These are phyloP conservation scores for Eucalyptus pauciflora DNA, from an alignment of 345 rosid species.

Conservation along the genomic window DNA sequence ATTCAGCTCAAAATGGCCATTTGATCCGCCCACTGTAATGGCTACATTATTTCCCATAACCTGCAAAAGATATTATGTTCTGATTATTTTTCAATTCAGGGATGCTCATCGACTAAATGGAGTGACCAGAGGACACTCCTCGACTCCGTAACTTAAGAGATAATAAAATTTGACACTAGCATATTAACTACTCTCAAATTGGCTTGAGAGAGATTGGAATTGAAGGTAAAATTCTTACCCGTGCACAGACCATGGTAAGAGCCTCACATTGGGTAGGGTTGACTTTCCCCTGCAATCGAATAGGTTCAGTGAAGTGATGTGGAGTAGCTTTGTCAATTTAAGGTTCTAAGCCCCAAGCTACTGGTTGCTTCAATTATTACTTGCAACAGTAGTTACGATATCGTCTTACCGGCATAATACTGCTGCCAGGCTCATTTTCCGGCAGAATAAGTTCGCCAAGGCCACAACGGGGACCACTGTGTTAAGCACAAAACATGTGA, in stretches of 20 bases:
- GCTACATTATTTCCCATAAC: constrained; percentile 96
- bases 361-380: neutral
- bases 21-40: constrained; percentile 85
- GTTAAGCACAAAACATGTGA: constrained; percentile 6
- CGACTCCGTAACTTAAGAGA: neutral
- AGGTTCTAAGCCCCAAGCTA: neutral
- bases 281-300: constrained; percentile 76
- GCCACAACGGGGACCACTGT: constrained; percentile 96
- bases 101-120: neutral
- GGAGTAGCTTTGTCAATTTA: neutral
- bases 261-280: constrained; percentile 99
- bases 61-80: constrained; percentile 17
- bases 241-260: constrained; percentile 95
- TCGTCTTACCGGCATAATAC: constrained; percentile 86
- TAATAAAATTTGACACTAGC: neutral
- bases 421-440: constrained; percentile 99
- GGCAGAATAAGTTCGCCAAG: constrained; percentile 98
- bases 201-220: neutral
- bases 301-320: neutral
- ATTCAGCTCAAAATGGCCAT: constrained; percentile 91
- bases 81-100: neutral
- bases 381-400: neutral
- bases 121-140: neutral
- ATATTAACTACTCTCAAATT: neutral
- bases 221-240: constrained; percentile 29